phyloP scores from a whole-genome alignment of 192 early-diverging fungal genomes.

The Dissophora globulifera region DNA sequence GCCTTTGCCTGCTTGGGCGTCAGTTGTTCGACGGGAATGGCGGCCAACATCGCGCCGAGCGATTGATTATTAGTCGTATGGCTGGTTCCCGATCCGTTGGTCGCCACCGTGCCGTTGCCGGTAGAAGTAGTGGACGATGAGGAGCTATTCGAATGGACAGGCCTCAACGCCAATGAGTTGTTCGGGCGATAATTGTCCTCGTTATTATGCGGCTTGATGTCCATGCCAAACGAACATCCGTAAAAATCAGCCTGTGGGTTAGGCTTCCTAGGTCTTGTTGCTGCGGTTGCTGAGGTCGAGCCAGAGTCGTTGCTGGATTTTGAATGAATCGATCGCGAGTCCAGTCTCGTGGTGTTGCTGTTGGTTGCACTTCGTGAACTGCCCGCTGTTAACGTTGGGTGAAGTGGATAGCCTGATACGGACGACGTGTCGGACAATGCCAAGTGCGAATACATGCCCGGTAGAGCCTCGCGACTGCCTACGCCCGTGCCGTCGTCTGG shows the following conservation, averaged over 20 bases:
- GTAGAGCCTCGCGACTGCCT: too few relatives aligned
- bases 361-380: neutral
- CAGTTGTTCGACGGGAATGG: constrained; percentile 35
- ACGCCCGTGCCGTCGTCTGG: too few relatives aligned
- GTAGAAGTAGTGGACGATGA: constrained; percentile 35
- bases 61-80: constrained; percentile 2
- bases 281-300: neutral
- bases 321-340: constrained; percentile 38
- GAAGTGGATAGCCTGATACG: too few relatives aligned
- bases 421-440: constrained; percentile 35
- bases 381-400: constrained; percentile 15
- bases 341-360: constrained; percentile 8
- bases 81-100: neutral
- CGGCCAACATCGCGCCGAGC: constrained; percentile 33
- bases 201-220: constrained; percentile 1
- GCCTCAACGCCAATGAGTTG: constrained; percentile 24
- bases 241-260: constrained; percentile 50
- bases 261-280: constrained; percentile 14
- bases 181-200: constrained; percentile 41
- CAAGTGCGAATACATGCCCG: constrained; percentile 23
- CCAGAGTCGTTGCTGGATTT: constrained; percentile 29
- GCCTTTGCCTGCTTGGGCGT: constrained; percentile 51
- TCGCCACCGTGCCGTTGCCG: neutral
- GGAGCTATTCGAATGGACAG: constrained; percentile 26
- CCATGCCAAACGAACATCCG: constrained; percentile 39